Evolutionary conservation across 371 early-diverging fungal species (phyloP).

Genomic region (Mortierella sp.): DNA sequence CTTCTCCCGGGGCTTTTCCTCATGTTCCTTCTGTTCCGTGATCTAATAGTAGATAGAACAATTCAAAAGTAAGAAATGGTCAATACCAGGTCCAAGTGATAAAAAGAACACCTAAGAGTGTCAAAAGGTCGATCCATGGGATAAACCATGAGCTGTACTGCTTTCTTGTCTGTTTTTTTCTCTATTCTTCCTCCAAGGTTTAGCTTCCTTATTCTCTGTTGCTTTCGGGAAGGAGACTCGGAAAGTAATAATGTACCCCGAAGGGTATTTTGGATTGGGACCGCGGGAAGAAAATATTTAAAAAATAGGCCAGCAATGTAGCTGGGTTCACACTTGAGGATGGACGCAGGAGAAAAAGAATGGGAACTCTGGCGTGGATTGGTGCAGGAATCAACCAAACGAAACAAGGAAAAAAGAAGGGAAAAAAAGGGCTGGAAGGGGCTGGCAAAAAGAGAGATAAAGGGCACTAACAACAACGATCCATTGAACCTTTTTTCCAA

Average conservation of each 20-base stretch:
- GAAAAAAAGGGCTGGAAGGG: neutral
- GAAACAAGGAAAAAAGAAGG: neutral
- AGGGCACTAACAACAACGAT: neutral
- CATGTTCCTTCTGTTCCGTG: slow-evolving; percentile 1
- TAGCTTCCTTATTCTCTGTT: neutral
- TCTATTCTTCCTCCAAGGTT: neutral
- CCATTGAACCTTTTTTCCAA: slow-evolving; percentile 1
- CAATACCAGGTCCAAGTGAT: neutral
- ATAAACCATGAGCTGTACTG: neutral
- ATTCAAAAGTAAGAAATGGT: neutral
- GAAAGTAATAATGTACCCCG: slow-evolving; percentile 7
- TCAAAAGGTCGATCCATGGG: neutral
- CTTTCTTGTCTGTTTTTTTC: neutral
- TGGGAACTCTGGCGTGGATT: too few relatives aligned
- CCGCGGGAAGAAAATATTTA: slow-evolving; percentile 1
- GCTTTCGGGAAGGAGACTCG: neutral
- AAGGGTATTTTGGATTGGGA: neutral
- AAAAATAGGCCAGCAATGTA: too few relatives aligned
- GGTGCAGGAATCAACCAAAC: neutral
- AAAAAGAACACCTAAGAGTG: neutral
- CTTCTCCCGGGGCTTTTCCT: slow-evolving; percentile 6
- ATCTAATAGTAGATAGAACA: neutral
- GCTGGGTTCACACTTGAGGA: too few relatives aligned
- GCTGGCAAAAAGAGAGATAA: neutral
- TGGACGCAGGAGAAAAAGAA: too few relatives aligned